Evolutionary conservation across 2,329 filamentous ascomycete genomes (phyloP), one percentile per base, ranked within the genome.

Genomic region (Aurifilum marmelostoma): DNA sequence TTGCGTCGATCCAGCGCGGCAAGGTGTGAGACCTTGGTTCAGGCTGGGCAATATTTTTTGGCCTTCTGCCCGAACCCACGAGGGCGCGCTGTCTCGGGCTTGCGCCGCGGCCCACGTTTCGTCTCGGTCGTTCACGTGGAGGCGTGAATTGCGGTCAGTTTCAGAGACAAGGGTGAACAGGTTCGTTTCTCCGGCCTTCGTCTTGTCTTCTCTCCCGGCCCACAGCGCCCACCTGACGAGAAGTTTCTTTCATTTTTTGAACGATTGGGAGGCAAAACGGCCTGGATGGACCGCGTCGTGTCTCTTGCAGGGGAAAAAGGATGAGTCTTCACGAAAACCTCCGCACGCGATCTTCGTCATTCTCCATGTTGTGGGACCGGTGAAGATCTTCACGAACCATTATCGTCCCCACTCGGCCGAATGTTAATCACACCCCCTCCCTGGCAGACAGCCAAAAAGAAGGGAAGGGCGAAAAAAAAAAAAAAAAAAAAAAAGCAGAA

Each of bases 81-180:
- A 66, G 61, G 62, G 65, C 52, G 32, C 34, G 32, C 29, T 69
- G 69, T 71, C 69, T 71, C 69, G 69, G 69, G 54, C 69, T 66
- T 68, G 67, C 67, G 65, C 69, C 69, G 67, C 56, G 58, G 64
- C 69, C 67, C 69, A 71, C 69, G 69, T 69, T 71, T 71, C 60
- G 67, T 66, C 59, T 67, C 69, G 69, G 69, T 63, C 67, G 47
- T 66, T 41, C 66, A 68, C 67, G 62, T 65, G 43, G 64, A 69
- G 52, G 64, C 61, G 61, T 66, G 43, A 71, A 50, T 69, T 68
- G 69, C 69, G 69, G 69, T 71, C 69, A 69, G 67, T 65, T 67
- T 66, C 65, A 66, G 29, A 66, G 65, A 66, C 65, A 61, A 56
- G 43, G 64, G 56, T 4, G 59, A 60, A 37, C n/a, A 43, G 4